A percentile compares a stretch with the other conserved stretches of the same genome.
Conservation (phyloP, 192 early-diverging fungal genomes). For the Mortierella antarctica region DNA sequence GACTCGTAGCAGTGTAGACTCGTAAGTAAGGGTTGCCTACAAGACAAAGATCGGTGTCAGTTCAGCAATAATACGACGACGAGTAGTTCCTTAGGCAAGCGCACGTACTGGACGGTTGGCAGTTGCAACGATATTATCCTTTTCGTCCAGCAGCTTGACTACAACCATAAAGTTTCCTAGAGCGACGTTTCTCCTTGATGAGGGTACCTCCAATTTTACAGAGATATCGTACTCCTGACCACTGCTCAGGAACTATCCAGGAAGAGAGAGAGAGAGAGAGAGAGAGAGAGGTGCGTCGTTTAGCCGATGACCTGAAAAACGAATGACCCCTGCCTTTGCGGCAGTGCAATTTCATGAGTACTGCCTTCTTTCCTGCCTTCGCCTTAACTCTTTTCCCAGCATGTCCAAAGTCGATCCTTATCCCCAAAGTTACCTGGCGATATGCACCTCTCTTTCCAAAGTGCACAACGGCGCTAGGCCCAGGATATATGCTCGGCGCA, state of each 20-base stretch:
- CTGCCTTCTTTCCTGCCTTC: neutral
- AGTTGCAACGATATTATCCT: constrained; percentile 25
- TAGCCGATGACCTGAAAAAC: too few relatives aligned
- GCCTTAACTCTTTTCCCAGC: neutral
- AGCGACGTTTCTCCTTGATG: constrained; percentile 24
- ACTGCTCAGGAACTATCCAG: constrained; percentile 24
- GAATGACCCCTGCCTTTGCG: neutral
- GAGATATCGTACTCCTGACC: constrained; percentile 50
- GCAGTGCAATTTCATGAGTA: neutral
- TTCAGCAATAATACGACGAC: neutral
- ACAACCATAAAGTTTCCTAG: constrained; percentile 27
- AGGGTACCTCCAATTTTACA: constrained; percentile 33
- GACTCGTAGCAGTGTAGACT: constrained; percentile 33
- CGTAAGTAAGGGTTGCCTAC: constrained; percentile 40
- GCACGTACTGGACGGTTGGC: constrained; percentile 56
- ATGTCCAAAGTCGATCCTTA: neutral
- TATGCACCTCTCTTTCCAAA: neutral
- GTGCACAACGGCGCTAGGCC: neutral
- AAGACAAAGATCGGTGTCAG: neutral
- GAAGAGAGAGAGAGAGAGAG: neutral
- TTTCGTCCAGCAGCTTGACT: neutral
- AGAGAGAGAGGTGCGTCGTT: too few relatives aligned
- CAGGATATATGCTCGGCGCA: neutral
- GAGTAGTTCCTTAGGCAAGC: neutral
- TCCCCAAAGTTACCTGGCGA: neutral